phyloP scores from a whole-genome alignment of 352 stramenopile genomes.

The Heterotrichella gracilis region DNA sequence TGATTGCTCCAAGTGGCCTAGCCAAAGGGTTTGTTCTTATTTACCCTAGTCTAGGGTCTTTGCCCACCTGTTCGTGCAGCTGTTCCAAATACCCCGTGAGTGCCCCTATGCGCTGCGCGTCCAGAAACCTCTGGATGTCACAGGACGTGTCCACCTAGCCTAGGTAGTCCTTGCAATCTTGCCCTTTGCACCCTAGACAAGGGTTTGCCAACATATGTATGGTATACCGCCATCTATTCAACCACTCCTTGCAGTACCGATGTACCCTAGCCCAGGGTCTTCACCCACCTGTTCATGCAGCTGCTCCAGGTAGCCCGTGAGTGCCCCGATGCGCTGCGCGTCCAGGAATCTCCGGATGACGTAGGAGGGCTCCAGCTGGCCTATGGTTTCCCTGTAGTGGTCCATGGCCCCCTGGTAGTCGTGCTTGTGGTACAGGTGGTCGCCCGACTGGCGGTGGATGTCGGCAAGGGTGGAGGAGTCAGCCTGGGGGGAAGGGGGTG shows the following conservation, averaged over 20 bases:
- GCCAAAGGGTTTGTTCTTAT: too few species aligned
- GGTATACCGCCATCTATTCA: too few species aligned
- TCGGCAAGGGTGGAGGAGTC: constrained; percentile 68
- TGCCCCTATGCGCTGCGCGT: constrained; percentile 73
- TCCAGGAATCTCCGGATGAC: constrained; percentile 87
- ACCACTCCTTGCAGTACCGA: too few species aligned
- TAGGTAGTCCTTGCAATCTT: too few species aligned
- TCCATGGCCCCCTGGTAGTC: constrained; percentile 66
- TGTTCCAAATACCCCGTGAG: constrained; percentile 74
- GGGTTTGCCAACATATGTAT: too few species aligned
- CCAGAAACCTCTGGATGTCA: constrained; percentile 77
- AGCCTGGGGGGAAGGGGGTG: too few species aligned
- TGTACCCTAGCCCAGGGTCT: background rate
- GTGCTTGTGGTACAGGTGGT: constrained; percentile 83
- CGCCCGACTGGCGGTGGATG: constrained; percentile 50
- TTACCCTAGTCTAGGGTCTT: too few species aligned
- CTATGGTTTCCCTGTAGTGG: constrained; percentile 44
- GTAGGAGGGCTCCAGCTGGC: constrained; percentile 75
- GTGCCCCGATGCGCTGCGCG: constrained; percentile 66
- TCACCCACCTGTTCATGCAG: constrained; percentile 43
- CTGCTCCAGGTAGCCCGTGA: constrained; percentile 74
- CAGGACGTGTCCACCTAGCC: constrained; percentile 74
- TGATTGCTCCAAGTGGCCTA: too few species aligned
- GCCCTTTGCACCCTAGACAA: too few species aligned
- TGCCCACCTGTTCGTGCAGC: constrained; percentile 36